A percentile compares a stretch with the other conserved stretches of the same genome.
Conservation (phyloP, 163 green algal species). For the Coccomyxa subellipsoidea region DNA sequence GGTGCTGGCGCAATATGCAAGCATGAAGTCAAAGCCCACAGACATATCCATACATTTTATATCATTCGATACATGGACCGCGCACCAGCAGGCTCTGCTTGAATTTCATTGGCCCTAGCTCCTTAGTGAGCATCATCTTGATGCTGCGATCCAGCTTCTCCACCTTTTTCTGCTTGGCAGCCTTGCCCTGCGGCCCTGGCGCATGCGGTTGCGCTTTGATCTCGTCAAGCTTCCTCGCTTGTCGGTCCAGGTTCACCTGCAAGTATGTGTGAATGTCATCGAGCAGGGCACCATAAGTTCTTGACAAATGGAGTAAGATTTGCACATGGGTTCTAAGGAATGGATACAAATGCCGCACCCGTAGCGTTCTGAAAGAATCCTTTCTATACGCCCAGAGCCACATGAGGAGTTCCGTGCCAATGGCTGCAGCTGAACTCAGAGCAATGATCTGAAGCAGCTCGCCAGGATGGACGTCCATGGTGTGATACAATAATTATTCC, state of each 20-base stretch:
- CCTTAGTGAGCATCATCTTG: neutral
- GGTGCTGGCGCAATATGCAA: neutral
- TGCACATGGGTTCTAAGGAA: neutral
- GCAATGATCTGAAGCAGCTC: neutral
- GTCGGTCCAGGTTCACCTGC: constrained; percentile 5
- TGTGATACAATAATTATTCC: too few relatives aligned
- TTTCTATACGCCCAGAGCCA: constrained; percentile 9
- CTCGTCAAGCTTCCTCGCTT: constrained; percentile 6
- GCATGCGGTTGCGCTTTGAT: neutral
- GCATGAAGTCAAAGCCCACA: neutral
- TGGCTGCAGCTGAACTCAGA: neutral
- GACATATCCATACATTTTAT: too few relatives aligned
- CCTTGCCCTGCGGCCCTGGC: constrained; percentile 5
- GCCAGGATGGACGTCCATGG: neutral
- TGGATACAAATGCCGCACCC: neutral
- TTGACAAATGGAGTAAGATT: neutral
- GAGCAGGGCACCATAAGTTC: too few relatives aligned
- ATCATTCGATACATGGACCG: neutral
- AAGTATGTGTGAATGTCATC: constrained; percentile 10
- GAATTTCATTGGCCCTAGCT: neutral
- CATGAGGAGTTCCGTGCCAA: neutral
- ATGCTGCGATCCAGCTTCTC: neutral
- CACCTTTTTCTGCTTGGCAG: constrained; percentile 9
- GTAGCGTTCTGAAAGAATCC: neutral
- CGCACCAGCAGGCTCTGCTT: neutral